Conservation (phyloP, 2,329 filamentous ascomycete genomes). For the Monosporascus sp. region DNA sequence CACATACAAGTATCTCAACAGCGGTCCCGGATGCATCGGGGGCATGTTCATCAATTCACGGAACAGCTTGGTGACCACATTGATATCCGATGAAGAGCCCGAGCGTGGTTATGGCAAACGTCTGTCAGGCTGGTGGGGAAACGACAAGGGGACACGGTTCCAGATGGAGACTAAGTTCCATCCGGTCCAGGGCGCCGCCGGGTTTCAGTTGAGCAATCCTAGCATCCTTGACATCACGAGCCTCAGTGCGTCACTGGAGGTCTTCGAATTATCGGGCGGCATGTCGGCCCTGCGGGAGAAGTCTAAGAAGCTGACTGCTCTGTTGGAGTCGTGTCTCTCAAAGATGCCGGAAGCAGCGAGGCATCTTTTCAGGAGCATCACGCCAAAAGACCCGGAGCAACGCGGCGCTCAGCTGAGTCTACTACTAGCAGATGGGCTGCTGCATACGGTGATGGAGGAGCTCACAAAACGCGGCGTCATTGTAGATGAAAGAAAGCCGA, state of each 20-base stretch:
- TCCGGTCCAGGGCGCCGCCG: constrained; percentile 66
- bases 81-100: constrained; percentile 25
- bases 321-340: constrained; percentile 57
- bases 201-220: constrained; percentile 73
- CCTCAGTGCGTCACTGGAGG: constrained; percentile 60
- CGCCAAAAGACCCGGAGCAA: constrained; percentile 56
- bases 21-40: constrained; percentile 68
- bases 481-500: constrained; percentile 68
- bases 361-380: constrained; percentile 53
- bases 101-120: constrained; percentile 42
- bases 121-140: constrained; percentile 78
- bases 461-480: constrained; percentile 60
- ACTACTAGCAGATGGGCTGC: constrained; percentile 51
- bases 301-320: constrained; percentile 60
- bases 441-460: constrained; percentile 56
- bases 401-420: constrained; percentile 68
- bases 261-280: constrained; percentile 61
- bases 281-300: constrained; percentile 60
- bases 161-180: constrained; percentile 71
- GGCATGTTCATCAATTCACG: constrained; percentile 68
- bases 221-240: constrained; percentile 69
- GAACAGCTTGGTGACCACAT: constrained; percentile 42
- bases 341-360: constrained; percentile 28
- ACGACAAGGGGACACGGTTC: constrained; percentile 63
- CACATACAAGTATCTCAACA: constrained; percentile 78